phyloP scores from a whole-genome alignment of 2,329 filamentous ascomycete species.

The Emergomyces africanus region DNA sequence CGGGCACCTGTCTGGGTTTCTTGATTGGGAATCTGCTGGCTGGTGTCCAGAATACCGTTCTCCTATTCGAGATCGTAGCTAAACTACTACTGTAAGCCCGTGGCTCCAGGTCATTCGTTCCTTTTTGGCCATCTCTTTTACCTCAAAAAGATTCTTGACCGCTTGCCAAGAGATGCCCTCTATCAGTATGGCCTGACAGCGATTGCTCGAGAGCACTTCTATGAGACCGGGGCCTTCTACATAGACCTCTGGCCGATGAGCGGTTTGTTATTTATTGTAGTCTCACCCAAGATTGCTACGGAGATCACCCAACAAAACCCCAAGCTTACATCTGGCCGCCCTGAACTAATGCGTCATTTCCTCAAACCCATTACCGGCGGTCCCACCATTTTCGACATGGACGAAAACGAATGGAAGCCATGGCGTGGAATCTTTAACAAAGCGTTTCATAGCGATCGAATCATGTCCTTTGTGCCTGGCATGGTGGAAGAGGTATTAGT shows the following conservation, averaged over 20 bases:
- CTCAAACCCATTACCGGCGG: slow-evolving; percentile 25
- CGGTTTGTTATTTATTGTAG: slow-evolving; percentile 22
- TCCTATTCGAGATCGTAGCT: not conserved
- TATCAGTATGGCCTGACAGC: slow-evolving; percentile 23
- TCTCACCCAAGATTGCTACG: slow-evolving; percentile 25
- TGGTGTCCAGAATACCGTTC: no score
- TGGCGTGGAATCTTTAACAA: slow-evolving; percentile 31
- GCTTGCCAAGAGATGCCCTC: slow-evolving; percentile 23
- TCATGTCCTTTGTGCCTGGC: slow-evolving; percentile 18
- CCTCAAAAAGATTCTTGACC: slow-evolving; percentile 22
- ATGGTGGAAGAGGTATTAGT: slow-evolving; percentile 23
- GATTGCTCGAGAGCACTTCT: slow-evolving; percentile 22
- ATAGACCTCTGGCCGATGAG: slow-evolving; percentile 34
- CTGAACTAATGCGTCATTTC: slow-evolving; percentile 17
- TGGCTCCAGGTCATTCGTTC: not conserved
- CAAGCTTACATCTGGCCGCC: slow-evolving; percentile 16
- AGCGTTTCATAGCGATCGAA: slow-evolving; percentile 19
- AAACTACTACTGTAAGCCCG: not conserved
- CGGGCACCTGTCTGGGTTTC: no score
- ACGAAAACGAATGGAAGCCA: slow-evolving; percentile 31
- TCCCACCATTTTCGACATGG: slow-evolving; percentile 24
- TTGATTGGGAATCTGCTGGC: no score
- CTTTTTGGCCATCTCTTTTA: slow-evolving; percentile 25
- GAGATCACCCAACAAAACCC: slow-evolving; percentile 21
- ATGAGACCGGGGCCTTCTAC: slow-evolving; percentile 29